These are phyloP conservation scores for Bryum argenteum DNA, from an alignment of 225 moss, liverwort and hornwort genomes.

Conservation along the genomic window DNA sequence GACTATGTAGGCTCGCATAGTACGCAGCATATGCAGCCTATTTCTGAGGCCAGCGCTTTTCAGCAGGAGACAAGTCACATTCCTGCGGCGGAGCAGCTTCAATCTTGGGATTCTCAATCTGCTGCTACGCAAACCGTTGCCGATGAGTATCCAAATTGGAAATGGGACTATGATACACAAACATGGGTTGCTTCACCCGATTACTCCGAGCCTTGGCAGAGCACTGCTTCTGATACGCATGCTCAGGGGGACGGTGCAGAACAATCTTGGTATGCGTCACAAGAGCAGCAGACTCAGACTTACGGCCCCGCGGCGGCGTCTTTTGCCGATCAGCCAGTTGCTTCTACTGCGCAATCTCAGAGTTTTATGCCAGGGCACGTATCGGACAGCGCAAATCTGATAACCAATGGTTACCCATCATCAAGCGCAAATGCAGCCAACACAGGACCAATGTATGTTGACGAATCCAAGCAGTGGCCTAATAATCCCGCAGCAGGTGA, in stretches of 20 bases:
- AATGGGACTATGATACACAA: constrained; percentile 54
- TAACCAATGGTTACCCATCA: constrained; percentile 29
- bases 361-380: constrained; percentile 25
- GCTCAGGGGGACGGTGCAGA: constrained; percentile 34
- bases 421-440: constrained; percentile 23
- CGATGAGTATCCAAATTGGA: constrained; percentile 63
- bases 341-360: constrained; percentile 29
- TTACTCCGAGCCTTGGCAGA: constrained; percentile 45
- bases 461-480: constrained; percentile 30
- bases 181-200: constrained; percentile 43
- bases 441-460: constrained; percentile 13
- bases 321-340: constrained; percentile 26
- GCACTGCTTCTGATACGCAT: constrained; percentile 21
- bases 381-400: constrained; percentile 19
- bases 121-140: constrained; percentile 47
- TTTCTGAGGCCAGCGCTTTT: constrained; percentile 26
- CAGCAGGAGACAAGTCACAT: constrained; percentile 28
- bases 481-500: constrained; percentile 14
- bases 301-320: constrained; percentile 20
- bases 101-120: constrained; percentile 40
- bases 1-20: constrained; percentile 25
- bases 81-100: constrained; percentile 35
- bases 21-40: constrained; percentile 40
- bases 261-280: constrained; percentile 46
- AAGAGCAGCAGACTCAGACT: constrained; percentile 43